These are phyloP conservation scores for Solanum chmielewskii DNA, from an alignment of 257 asterid species.

Conservation along the genomic window DNA sequence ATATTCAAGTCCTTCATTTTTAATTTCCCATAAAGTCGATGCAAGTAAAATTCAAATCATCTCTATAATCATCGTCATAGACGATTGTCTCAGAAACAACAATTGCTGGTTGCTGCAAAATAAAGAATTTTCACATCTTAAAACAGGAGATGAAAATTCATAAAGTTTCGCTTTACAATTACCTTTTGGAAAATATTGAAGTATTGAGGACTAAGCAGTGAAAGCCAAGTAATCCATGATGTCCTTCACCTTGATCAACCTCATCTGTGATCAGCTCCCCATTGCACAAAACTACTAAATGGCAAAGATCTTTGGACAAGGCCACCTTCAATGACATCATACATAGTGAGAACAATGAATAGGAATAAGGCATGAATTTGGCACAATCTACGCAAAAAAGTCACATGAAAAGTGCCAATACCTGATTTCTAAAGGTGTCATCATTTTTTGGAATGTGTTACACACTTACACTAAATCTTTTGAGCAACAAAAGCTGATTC, in stretches of 20 bases:
- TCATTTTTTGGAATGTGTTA: neutral
- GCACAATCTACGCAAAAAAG: neutral
- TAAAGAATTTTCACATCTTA: neutral
- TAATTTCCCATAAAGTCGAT: neutral
- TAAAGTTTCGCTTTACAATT: neutral
- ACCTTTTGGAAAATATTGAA: constrained; percentile 77
- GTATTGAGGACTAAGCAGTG: constrained; percentile 76
- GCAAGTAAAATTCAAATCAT: neutral
- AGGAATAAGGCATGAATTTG: neutral
- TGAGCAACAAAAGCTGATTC: neutral
- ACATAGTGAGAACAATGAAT: neutral
- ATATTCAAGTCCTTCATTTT: neutral
- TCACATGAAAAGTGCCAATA: neutral
- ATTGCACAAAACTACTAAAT: constrained; percentile 59
- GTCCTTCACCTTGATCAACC: constrained; percentile 23
- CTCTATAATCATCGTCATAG: neutral
- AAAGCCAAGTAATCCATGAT: constrained; percentile 38
- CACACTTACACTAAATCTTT: neutral
- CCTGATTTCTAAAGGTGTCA: neutral
- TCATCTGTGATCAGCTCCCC: constrained; percentile 42
- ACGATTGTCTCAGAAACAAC: neutral
- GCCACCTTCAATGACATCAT: constrained; percentile 50
- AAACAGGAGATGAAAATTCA: neutral
- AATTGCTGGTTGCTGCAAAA: neutral
- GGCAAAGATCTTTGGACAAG: constrained; percentile 64